Evolutionary conservation across 805 yeast genomes (phyloP), one percentile per base, ranked within the genome.

Genomic region (Schwanniomyces pseudopolymorphus): DNA sequence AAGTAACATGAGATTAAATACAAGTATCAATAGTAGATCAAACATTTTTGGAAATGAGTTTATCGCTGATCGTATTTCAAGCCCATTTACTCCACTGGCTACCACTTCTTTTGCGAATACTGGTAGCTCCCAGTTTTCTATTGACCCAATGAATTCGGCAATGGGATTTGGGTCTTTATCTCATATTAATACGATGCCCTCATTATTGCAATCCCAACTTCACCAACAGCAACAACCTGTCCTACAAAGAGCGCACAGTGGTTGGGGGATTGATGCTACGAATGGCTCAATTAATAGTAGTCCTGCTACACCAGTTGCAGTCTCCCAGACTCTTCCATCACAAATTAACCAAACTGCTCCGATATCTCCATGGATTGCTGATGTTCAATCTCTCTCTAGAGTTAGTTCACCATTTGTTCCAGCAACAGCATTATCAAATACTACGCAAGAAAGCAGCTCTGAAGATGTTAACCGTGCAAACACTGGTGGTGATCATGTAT

Each of bases 391-490:
- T 5, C 62, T 50, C 47, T 69, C 75, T 3, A 57, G 77, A 20
- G 73, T 64, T 17, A 64, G 60, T 45, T 70, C 76, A 5, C 78
- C 78, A 3, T 72, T 72, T 51, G 64, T 66, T 26, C 65, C 72
- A 7, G 42, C 54, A 8, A 43, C 59, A 1, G 25, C 54, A 6
- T 39, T 51, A 19, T 27, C 27, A 20, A 24, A 40, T 28, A 40
- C 33, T 25, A 31, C 27, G 6, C 33, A 28, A 13, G 22, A 33
- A 11, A 37, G 28, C 26, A 24, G 21, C 2, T 6, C n/a, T 40
- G 31, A 17, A 8, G 43, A 45, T 26, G 40, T 20, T 13, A 40
- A 33, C 35, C 40, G 20, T n/a, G 19, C 35, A 27, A 35, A 33
- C n/a, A 45, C 39, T n/a, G 44, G 24, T 13, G 61, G 55, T 31